These are phyloP conservation scores for Mediolabrus comicus DNA, from an alignment of 108 stramenopile genomes.

Conservation along the genomic window DNA sequence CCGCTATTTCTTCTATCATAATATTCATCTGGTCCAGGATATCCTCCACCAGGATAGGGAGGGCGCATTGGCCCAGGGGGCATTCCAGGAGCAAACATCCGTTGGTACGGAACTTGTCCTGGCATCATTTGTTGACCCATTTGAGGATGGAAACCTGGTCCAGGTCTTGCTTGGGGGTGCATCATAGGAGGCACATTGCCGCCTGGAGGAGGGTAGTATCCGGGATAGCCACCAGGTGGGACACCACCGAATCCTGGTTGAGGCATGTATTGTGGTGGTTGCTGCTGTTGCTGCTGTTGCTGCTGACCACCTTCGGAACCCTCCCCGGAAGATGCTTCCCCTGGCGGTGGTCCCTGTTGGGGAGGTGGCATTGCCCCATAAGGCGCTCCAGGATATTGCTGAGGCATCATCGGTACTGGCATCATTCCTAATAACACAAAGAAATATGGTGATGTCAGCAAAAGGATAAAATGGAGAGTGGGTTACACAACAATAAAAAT, in stretches of 20 bases:
- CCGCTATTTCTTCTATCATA: constrained; percentile 5
- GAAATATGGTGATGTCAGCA: constrained; percentile 1
- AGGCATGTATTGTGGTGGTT: constrained; percentile 41
- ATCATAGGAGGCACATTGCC: constrained; percentile 26
- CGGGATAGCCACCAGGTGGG: constrained; percentile 38
- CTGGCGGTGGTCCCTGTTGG: constrained; percentile 27
- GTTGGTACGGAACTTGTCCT: constrained; percentile 14
- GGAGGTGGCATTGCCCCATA: constrained; percentile 53
- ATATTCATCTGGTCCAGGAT: constrained; percentile 17
- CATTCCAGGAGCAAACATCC: constrained; percentile 22
- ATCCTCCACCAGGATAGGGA: constrained; percentile 13
- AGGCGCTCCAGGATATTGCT: constrained; percentile 49
- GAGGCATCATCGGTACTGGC: constrained; percentile 65
- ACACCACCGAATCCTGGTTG: constrained; percentile 39
- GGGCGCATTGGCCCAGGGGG: constrained; percentile 9
- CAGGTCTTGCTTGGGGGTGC: constrained; percentile 25
- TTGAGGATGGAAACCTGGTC: constrained; percentile 58
- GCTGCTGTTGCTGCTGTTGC: constrained; percentile 41
- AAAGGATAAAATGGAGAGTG: neutral
- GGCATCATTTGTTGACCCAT: constrained; percentile 36
- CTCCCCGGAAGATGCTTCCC: constrained; percentile 40
- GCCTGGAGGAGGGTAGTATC: constrained; percentile 23
- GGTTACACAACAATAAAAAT: neutral
- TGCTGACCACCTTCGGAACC: constrained; percentile 25
- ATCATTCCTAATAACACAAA: constrained; percentile 61